Conservation (phyloP, 345 rosid species). For the Acer campestre region DNA sequence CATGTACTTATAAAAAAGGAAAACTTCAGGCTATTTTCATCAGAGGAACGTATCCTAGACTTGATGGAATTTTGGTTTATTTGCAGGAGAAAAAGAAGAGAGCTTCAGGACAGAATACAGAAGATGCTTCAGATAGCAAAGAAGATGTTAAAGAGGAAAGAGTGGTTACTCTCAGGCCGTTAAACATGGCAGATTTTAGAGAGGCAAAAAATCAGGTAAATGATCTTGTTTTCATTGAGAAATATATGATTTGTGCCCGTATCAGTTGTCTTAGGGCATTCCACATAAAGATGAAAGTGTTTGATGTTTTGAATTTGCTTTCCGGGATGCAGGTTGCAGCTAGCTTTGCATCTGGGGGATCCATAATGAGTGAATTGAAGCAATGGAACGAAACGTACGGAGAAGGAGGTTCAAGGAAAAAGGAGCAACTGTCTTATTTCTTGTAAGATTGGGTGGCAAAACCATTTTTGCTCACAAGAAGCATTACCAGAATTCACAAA, state of each 20-base stretch:
- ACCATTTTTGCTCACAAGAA: background rate
- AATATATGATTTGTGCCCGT: too few species aligned
- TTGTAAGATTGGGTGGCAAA: conserved; percentile 36
- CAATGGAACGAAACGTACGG: conserved; percentile 93
- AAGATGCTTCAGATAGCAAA: conserved; percentile 22
- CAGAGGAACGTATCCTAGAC: background rate
- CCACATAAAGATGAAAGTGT: background rate
- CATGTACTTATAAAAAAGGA: background rate
- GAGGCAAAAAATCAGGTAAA: conserved; percentile 81
- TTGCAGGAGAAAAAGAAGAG: conserved; percentile 61
- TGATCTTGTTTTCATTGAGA: background rate
- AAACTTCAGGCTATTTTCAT: background rate
- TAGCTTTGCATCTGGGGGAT: conserved; percentile 81
- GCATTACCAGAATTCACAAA: background rate
- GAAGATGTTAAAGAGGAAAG: conserved; percentile 52
- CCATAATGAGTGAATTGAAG: conserved; percentile 75
- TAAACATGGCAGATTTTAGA: conserved; percentile 74
- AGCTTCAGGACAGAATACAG: conserved; percentile 36
- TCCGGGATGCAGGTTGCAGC: conserved; percentile 69
- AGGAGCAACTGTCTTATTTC: conserved; percentile 82
- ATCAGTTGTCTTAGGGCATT: too few species aligned
- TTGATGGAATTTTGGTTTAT: background rate
- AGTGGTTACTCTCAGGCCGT: conserved; percentile 65
- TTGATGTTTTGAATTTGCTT: background rate
- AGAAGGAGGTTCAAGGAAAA: conserved; percentile 93